Base-by-base conservation (phyloP, 2,329 filamentous ascomycete genomes). In the Didymella pomorum region DNA sequence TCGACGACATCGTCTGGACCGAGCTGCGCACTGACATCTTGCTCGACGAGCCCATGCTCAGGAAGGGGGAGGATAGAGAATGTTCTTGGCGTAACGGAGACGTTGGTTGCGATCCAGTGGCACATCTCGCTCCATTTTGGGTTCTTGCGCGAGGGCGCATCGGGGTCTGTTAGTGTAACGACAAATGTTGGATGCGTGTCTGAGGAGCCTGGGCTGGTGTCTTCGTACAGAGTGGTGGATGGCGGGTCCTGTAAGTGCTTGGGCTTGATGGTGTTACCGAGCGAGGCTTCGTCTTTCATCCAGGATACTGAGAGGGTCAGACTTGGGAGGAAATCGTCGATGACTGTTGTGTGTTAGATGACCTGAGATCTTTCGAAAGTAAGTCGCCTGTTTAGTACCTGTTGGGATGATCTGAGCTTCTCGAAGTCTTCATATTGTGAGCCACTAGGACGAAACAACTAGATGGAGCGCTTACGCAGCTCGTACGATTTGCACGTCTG, bases 81-180 rank as follows among this genome's bases (percentile, higher is more conserved):
- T 0, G 60, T 65, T 2, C 62, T 56, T 23, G 57, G 43, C 0
- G 67, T 65, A 2, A 79, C 51, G 1, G 71, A 65, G 6, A 80
- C 65, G 25, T 77, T 75, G 9, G 79, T 72, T 1, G 74, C 74
- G 49, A 82, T 78, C 83, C 83, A 86, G 68, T 87, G 85, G 66
- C 84, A 86, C 73, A 87, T 82, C 61, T 87, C 82, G 20, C 78
- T 79, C 83, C 83, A 86, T 53, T 83, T 77, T 1, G 84, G 83
- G 59, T 86, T 71, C 1, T 81, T 73, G 42, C 80, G 79, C 9
- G 79, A 82, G 2, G 82, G 83, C n/a, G 84, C 84, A 70, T 87
- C 84, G 0, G 85, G 85, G 66, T 87, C 84, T 1, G 84, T 86
- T 4, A 87, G 74, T 11, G 80, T 78, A 49, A 87, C 60, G 4